Base-by-base conservation (phyloP, 805 yeast genomes). In the Ogataea trehaloabstinens region DNA sequence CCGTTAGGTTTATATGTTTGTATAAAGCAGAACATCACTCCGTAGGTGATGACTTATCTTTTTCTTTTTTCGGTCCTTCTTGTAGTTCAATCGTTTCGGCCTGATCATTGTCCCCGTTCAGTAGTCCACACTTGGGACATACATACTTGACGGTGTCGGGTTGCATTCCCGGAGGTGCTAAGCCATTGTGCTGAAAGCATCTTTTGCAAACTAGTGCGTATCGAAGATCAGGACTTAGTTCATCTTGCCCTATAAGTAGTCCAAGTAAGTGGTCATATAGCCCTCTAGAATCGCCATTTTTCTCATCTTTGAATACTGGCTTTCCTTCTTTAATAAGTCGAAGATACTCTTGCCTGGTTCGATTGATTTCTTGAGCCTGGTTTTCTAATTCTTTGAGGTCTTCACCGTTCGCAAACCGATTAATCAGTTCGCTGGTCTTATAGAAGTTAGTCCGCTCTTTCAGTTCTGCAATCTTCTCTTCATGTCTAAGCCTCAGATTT, bases 111-210 rank as follows among this genome's bases (percentile, higher is more conserved):
- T 34, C 33, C 3, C 67, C 69, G 45, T 65, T 66, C 24, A 61
- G 6, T 2, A 40, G 25, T 1, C 82, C 85, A 61, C 95, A 85
- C 17, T 61, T 60, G 6, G 88, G 85, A 63, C 95, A 86, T 2
- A 66, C 53, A 51, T 81, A 86, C 36, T 59, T 62, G 6, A 84
- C 77, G 4, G 58, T 52, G 2, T 49, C 52, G 0, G 91, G 82
- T 2, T 56, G 44, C 42, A 71, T 63, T 6, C 83, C 82, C 2
- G 85, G 88, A 4, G 88, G 85, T 0, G 95, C 95, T 31, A 86
- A 68, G 1, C 95, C 95, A 53, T 87, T 86, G 60, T 86, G 95
- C 13, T 68, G 68, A 17, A 60, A 64, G 54, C 95, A 86, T n/a
- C 68, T 62, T 15, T 53, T 46, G 56, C 95, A 86, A 12, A 86